phyloP scores from a whole-genome alignment of 2,329 filamentous ascomycete species.

The Westerdykella aurantiaca region DNA sequence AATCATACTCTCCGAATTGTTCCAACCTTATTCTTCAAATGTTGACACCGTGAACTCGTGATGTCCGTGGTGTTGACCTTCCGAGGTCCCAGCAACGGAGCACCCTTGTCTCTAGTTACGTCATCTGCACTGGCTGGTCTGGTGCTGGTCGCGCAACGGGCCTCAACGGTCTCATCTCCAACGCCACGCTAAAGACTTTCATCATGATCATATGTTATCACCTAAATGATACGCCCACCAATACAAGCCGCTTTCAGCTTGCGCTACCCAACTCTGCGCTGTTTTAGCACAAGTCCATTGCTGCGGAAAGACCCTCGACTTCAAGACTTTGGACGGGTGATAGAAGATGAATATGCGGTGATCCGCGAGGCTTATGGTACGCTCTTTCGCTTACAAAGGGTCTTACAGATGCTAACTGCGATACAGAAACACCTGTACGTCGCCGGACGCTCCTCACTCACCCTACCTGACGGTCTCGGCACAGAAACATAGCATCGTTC shows the following conservation, averaged over 20 bases:
- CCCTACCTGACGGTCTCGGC: neutral
- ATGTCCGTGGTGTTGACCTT: too few species aligned
- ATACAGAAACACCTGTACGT: constrained; percentile 31
- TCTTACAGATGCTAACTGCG: constrained; percentile 10
- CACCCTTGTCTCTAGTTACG: constrained; percentile 10
- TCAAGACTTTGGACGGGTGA: constrained; percentile 46
- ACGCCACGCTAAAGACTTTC: neutral
- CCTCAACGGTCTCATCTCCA: too few species aligned
- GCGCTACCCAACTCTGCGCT: constrained; percentile 6
- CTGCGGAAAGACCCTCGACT: constrained; percentile 45
- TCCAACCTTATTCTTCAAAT: too few species aligned
- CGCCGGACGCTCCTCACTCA: neutral
- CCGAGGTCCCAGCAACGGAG: too few species aligned
- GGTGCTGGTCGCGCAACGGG: too few species aligned
- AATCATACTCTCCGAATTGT: too few species aligned
- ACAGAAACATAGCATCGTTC: constrained; percentile 52
- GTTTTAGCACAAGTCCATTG: constrained; percentile 19
- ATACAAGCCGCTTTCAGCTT: constrained; percentile 23
- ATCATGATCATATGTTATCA: neutral
- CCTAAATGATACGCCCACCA: constrained; percentile 28
- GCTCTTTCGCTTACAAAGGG: neutral
- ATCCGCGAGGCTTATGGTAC: constrained; percentile 54
- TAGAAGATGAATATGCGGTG: constrained; percentile 57
- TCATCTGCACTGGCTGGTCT: constrained; percentile 8
- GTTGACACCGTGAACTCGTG: too few species aligned